Percentiles rank a stretch among this genome's conserved stretches.
Conservation (phyloP, 2,329 filamentous ascomycete genomes). For the Tolypocladium ophioglossoides region DNA sequence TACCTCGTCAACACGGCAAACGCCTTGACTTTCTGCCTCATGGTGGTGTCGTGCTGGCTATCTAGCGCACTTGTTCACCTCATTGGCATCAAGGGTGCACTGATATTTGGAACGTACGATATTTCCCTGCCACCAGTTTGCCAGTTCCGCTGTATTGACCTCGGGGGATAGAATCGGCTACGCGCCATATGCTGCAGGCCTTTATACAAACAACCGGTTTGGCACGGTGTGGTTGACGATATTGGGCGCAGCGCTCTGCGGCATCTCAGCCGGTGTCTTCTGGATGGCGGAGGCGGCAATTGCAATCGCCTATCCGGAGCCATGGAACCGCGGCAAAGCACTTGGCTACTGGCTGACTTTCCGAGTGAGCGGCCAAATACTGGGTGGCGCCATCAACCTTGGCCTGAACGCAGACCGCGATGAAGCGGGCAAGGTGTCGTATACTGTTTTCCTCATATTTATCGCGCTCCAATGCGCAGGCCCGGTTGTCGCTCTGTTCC, state of each 20-base stretch:
- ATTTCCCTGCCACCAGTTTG: no score
- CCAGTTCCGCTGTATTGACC: no score
- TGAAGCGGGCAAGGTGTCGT: conserved; percentile 54
- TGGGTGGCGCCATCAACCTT: conserved; percentile 63
- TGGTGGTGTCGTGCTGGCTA: conserved; percentile 61
- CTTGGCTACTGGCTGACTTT: conserved; percentile 58
- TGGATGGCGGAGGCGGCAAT: conserved; percentile 70
- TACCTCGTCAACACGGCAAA: conserved; percentile 62
- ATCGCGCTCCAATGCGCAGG: conserved; percentile 59
- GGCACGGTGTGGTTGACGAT: conserved; percentile 59
- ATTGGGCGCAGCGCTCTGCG: conserved; percentile 57
- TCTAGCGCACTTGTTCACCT: conserved; percentile 52
- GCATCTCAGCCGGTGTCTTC: conserved; percentile 60
- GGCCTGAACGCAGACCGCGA: conserved; percentile 50
- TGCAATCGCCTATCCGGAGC: conserved; percentile 61
- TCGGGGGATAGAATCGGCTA: conserved; percentile 40
- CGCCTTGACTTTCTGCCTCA: conserved; percentile 59
- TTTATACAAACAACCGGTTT: conserved; percentile 64
- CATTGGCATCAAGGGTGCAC: conserved; percentile 59
- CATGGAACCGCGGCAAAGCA: conserved; percentile 52
- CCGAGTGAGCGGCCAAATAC: conserved; percentile 51
- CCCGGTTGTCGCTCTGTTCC: conserved; percentile 51
- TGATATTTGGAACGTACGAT: conserved; percentile 57
- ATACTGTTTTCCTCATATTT: conserved; percentile 58
- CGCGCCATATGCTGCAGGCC: conserved; percentile 58